Percentiles rank a stretch among this genome's conserved stretches.
Conservation (phyloP, 306 rosid species). For the Vicia villosa region DNA sequence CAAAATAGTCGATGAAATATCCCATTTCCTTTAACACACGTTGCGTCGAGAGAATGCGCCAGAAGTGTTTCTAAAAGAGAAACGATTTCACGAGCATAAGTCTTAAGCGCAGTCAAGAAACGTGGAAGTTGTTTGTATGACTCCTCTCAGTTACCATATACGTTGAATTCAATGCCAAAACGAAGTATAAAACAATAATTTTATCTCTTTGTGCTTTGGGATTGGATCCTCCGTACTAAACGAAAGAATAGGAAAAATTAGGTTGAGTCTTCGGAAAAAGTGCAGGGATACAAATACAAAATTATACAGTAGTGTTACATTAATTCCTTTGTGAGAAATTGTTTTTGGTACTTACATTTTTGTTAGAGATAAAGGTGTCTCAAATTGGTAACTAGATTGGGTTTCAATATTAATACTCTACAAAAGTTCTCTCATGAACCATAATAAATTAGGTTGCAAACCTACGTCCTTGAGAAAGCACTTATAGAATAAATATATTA, state of each 20-base stretch:
- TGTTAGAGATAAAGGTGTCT: not conserved
- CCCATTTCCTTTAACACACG: too few species aligned
- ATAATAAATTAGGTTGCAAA: not conserved
- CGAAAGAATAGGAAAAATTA: not conserved
- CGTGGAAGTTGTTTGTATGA: too few species aligned
- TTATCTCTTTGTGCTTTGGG: not conserved
- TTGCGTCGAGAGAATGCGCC: too few species aligned
- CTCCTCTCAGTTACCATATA: too few species aligned
- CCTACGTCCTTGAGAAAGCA: not conserved
- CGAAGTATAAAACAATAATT: too few species aligned
- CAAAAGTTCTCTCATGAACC: not conserved
- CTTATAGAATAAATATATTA: too few species aligned
- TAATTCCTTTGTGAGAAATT: not conserved
- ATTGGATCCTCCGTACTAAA: not conserved
- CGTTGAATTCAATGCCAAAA: too few species aligned
- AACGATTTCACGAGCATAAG: too few species aligned
- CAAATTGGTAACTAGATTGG: too few species aligned
- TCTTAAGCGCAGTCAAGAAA: too few species aligned
- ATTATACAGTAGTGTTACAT: not conserved
- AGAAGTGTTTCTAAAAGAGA: too few species aligned
- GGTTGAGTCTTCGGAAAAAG: not conserved
- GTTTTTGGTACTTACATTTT: not conserved
- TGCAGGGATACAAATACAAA: not conserved
- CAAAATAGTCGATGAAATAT: too few species aligned
- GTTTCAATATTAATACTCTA: not conserved